Evolutionary conservation across 768 basidiomycete species (phyloP), one percentile per base, ranked within the genome.

Genomic region (Kondoa subrosea): DNA sequence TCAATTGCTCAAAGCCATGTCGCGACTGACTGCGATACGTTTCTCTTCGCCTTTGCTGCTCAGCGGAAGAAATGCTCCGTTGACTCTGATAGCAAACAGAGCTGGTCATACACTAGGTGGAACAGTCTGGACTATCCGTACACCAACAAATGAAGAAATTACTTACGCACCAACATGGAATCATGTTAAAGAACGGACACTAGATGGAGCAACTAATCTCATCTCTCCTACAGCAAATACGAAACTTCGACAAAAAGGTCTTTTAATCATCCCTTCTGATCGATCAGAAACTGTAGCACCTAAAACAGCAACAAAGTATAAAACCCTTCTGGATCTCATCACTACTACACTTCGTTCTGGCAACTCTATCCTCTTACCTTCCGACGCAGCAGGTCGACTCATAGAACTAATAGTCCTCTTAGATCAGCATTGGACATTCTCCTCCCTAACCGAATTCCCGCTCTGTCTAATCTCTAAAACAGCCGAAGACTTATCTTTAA

Each of bases 111-210:
- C 89, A 0, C 82, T 99, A 17, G 95, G 95, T 69, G 95, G 93
- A 57, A 90, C 92, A 3, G 88, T 99, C 71, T 97, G 91, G 91
- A 96, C 96, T 76, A 87, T 99, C 70, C 85, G 95, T n/a, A 96
- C 92, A 0, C 91, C 95, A 1, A 91, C 91, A 0, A 67, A 72
- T 4, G 93, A 92, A 1, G 96, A 95, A 1, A 87, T 97, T 34
- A 80, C 97, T 29, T 96, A 99, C 75, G 91, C 91, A 8, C 89
- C 96, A 21, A 84, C 91, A 72, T 81, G 96, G 80, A 97, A 97
- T 76, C 95, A 99, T 77, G 92, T 90, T 83, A 84, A 84, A 66
- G 95, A 99, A 76, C 84, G 92, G 34, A 93, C 96, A 79, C 81
- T 99, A 32, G 91, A 97, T 71, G 91, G 91, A 34, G 92, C 92